phyloP scores from a whole-genome alignment of 768 basidiomycete species.

The Chalciporus chontae region DNA sequence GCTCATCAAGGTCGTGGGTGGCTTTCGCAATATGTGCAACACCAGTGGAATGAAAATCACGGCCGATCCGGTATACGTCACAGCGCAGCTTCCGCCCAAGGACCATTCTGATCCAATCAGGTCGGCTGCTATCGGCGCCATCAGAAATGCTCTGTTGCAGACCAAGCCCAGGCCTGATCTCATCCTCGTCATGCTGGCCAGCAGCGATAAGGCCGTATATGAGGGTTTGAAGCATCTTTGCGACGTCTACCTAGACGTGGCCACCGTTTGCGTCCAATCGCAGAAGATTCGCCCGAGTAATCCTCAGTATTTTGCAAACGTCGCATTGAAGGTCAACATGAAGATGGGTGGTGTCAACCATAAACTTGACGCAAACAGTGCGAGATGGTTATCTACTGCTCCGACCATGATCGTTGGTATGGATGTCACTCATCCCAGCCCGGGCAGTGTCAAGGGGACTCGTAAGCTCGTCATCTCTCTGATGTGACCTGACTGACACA shows the following conservation, averaged over 20 bases:
- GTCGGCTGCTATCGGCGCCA: constrained; percentile 41
- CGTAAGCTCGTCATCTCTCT: constrained; percentile 20
- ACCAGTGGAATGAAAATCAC: constrained; percentile 58
- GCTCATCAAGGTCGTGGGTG: constrained; percentile 42
- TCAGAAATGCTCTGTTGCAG: constrained; percentile 39
- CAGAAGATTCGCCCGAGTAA: constrained; percentile 66
- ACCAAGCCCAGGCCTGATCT: constrained; percentile 40
- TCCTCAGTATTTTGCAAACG: constrained; percentile 52
- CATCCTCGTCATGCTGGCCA: constrained; percentile 46
- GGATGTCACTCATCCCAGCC: constrained; percentile 78
- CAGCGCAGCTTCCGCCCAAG: constrained; percentile 49
- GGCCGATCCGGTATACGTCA: constrained; percentile 27
- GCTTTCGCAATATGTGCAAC: constrained; percentile 61
- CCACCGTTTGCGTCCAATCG: constrained; percentile 73
- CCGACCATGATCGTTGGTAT: constrained; percentile 56
- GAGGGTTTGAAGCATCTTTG: constrained; percentile 51
- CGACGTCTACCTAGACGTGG: constrained; percentile 45
- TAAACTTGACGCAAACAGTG: constrained; percentile 36
- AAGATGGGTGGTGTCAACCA: constrained; percentile 56
- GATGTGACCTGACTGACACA: not conserved
- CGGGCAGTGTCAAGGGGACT: constrained; percentile 57
- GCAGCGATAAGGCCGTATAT: constrained; percentile 45
- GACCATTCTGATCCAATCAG: constrained; percentile 53
- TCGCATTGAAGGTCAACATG: constrained; percentile 54
- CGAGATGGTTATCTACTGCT: constrained; percentile 34